phyloP scores from a whole-genome alignment of 2,329 filamentous ascomycete genomes.

The Myrmaecium sp. region DNA sequence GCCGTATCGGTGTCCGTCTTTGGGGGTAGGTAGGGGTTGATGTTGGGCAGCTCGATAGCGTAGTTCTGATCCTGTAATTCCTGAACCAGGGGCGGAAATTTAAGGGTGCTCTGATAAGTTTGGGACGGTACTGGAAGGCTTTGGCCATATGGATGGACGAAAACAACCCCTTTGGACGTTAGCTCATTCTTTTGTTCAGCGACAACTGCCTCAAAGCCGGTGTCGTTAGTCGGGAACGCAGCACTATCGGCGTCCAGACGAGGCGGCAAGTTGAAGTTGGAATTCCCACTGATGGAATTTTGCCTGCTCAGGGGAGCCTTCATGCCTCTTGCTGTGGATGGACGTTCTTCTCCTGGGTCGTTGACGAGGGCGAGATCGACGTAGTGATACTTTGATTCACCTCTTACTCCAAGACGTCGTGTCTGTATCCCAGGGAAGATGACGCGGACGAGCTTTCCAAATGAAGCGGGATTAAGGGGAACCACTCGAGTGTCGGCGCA shows the following conservation, averaged over 20 bases:
- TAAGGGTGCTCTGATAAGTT: slow-evolving; percentile 30
- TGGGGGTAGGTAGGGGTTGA: slow-evolving; percentile 61
- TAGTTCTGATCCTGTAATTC: slow-evolving; percentile 46
- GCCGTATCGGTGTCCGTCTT: slow-evolving; percentile 79
- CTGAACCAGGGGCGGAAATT: slow-evolving; percentile 43
- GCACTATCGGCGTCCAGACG: slow-evolving; percentile 31
- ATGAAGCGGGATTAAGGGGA: slow-evolving; percentile 89
- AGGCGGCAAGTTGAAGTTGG: no score
- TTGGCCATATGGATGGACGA: no score
- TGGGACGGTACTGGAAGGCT: no score
- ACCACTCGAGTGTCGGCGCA: slow-evolving; percentile 90
- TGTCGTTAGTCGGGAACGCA: slow-evolving; percentile 22
- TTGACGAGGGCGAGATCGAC: slow-evolving; percentile 35
- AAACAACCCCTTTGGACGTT: no score
- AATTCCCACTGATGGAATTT: no score
- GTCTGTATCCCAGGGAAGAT: slow-evolving; percentile 94
- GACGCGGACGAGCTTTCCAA: slow-evolving; percentile 90
- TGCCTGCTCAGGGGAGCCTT: no score
- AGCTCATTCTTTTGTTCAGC: no score
- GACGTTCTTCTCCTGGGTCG: slow-evolving; percentile 12
- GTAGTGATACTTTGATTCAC: slow-evolving; percentile 98
- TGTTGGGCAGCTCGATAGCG: slow-evolving; percentile 64
- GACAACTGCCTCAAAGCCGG: no score
- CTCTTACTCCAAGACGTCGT: slow-evolving; percentile 74
- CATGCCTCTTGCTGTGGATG: no score